These are phyloP conservation scores for Novymonas esmeraldas DNA, from an alignment of 208 protist genomes.

Conservation along the genomic window DNA sequence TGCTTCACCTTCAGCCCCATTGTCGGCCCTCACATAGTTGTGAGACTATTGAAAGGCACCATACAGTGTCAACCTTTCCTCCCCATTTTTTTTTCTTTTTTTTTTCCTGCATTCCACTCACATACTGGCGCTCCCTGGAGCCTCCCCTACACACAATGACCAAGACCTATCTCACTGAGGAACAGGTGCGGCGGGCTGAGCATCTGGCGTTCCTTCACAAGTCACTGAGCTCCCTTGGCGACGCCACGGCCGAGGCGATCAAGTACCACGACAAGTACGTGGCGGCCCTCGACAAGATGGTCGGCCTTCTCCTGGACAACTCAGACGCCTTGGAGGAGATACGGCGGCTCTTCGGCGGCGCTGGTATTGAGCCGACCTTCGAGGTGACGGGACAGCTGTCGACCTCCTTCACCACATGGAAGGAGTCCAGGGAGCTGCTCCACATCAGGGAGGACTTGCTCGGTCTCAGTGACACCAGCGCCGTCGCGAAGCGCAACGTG, in stretches of 20 bases:
- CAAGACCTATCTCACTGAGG: neutral
- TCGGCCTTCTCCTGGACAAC: constrained; percentile 7
- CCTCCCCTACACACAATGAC: neutral
- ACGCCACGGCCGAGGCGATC: constrained; percentile 10
- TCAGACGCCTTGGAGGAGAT: constrained; percentile 1
- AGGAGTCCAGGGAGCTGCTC: neutral
- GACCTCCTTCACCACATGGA: neutral
- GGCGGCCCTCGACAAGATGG: constrained; percentile 2
- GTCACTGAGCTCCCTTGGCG: neutral
- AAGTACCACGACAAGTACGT: constrained; percentile 9
- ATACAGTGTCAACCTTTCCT: neutral
- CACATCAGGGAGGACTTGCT: neutral
- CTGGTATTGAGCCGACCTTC: neutral
- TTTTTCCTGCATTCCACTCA: neutral
- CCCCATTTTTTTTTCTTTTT: neutral
- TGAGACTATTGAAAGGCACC: too few relatives aligned
- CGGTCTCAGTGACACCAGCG: neutral
- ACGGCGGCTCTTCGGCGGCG: neutral
- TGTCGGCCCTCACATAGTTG: neutral
- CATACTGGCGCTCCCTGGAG: neutral
- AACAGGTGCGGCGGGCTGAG: neutral
- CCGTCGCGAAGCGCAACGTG: neutral
- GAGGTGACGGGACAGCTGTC: neutral
- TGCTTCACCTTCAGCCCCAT: too few relatives aligned
- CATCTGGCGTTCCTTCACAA: neutral